phyloP scores from a whole-genome alignment of 192 early-diverging fungal genomes.

The Umbelopsis ramanniana region DNA sequence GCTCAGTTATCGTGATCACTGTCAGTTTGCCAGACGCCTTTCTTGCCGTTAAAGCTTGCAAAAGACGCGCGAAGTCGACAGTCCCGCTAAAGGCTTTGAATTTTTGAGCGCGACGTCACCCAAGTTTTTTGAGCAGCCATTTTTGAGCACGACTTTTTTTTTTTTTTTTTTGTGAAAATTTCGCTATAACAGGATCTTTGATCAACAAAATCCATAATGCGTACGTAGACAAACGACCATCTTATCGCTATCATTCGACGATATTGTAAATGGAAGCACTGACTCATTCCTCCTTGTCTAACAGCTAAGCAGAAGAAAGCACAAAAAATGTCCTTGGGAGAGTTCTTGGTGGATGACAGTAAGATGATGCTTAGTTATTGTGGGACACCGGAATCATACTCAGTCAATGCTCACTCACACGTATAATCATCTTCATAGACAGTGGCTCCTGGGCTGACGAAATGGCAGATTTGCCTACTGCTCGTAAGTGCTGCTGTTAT shows the following conservation, averaged over 20 bases:
- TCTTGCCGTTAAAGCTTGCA: background rate
- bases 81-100: constrained; percentile 7
- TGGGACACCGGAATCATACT: background rate
- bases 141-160: background rate
- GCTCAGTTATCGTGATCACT: constrained; percentile 6
- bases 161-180: background rate
- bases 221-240: background rate
- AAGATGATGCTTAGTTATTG: constrained; percentile 34
- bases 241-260: background rate
- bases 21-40: constrained; percentile 5
- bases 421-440: constrained; percentile 36
- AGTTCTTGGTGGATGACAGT: constrained; percentile 78
- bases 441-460: constrained; percentile 93
- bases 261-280: background rate
- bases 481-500: constrained; percentile 57
- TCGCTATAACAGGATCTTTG: background rate
- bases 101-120: constrained; percentile 24
- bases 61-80: constrained; percentile 14
- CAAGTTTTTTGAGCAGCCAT: background rate
- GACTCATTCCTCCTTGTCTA: background rate
- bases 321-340: constrained; percentile 85
- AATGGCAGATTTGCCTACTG: constrained; percentile 84
- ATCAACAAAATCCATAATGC: constrained; percentile 16
- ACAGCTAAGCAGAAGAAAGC: constrained; percentile 76
- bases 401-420: background rate